Base-by-base conservation (phyloP, 371 early-diverging fungal genomes). In the Furculomyces boomerangus region DNA sequence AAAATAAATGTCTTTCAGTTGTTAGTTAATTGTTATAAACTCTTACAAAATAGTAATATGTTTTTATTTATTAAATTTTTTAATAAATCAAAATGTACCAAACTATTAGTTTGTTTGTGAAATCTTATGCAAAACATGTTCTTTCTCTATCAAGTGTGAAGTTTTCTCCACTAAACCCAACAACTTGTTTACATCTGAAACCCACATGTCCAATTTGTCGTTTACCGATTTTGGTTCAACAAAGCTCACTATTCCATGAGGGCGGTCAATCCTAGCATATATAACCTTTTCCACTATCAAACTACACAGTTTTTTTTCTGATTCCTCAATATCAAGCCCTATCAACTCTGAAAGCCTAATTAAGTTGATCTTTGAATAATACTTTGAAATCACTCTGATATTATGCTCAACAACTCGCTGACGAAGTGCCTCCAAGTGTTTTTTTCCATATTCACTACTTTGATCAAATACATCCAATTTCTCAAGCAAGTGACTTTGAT, bases 331-430 rank as follows among this genome's bases (percentile, higher is more conserved):
- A 1, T 71, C 58, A 57, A 89, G 64, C 59, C 88, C 88, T 53
- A 88, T 67, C 40, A 90, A 71, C 67, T 84, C 77, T 28, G 80
- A 78, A 51, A 89, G 68, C 28, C 88, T 78, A 66, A 78, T 76
- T 39, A 81, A 77, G 7, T 87, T 77, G 46, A 94, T 85, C 32
- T 89, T 80, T 24, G 84, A 84, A 66, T 97, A 97, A 67, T 93
- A 95, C 65, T 86, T 86, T 41, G 92, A 88, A 60, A 95, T 77
- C 2, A 97, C 93, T 10, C 95, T 88, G 59, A 95, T 84, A 65
- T 97, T 97, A 81, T 95, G 98, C 64, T 97, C 98, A 57, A 90
- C 85, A 5, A 93, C 91, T 25, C 98, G 82, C 57, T 87, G 77
- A 61, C 91, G 92, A 56, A 97, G 75, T 43, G 79, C 86, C 61